A percentile compares a stretch with the other conserved stretches of the same genome.
phyloP scores from a whole-genome alignment of 202 grass and related monocot genomes.

The Hordeum pubiflorum region DNA sequence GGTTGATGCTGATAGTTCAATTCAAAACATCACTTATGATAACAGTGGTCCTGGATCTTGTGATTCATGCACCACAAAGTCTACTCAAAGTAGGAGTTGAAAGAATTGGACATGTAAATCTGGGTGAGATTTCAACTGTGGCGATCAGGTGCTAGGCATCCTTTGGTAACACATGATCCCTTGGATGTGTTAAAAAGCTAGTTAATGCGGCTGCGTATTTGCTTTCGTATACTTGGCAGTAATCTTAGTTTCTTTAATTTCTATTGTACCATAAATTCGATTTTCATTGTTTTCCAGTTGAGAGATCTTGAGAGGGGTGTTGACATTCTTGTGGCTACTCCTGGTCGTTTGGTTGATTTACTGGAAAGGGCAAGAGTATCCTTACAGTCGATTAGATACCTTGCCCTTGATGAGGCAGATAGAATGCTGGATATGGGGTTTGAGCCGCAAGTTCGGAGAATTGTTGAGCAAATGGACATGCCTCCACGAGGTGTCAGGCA shows the following conservation, averaged over 20 bases:
- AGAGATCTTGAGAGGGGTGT: conserved; percentile 80
- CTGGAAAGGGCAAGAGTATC: conserved; percentile 72
- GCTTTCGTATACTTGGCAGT: neutral
- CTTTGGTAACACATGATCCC: neutral
- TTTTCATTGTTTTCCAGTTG: conserved; percentile 33
- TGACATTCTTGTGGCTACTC: conserved; percentile 85
- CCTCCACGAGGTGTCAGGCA: conserved; percentile 59
- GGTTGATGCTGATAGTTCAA: neutral
- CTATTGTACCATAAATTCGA: neutral
- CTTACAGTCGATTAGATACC: conserved; percentile 60
- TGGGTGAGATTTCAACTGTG: neutral
- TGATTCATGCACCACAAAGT: neutral
- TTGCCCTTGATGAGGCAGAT: conserved; percentile 76
- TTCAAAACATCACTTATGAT: neutral
- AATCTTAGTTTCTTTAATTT: neutral
- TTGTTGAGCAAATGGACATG: conserved; percentile 89
- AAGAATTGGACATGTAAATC: neutral
- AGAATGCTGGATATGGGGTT: conserved; percentile 92
- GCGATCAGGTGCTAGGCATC: neutral
- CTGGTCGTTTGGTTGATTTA: conserved; percentile 77
- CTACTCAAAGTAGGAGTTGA: neutral
- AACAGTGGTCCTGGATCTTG: neutral
- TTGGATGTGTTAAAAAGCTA: neutral
- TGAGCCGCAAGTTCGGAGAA: conserved; percentile 80
- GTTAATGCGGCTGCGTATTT: neutral